These are phyloP conservation scores for Phlebiopsis flavidoalba DNA, from an alignment of 768 basidiomycete genomes.

Conservation along the genomic window DNA sequence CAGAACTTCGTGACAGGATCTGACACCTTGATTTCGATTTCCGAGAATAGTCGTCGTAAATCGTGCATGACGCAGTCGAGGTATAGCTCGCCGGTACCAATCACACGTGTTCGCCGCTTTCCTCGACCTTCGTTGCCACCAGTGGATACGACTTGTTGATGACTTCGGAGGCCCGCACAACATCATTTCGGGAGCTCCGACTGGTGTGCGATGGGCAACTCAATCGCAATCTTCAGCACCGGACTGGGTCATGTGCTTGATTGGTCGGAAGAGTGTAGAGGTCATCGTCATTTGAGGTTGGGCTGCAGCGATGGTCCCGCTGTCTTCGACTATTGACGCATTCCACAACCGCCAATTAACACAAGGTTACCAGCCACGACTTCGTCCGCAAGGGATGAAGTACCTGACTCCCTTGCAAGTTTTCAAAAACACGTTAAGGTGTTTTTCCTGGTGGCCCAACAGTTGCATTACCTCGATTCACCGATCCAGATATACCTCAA, in stretches of 20 bases:
- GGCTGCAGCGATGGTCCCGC: slow-evolving; percentile 79
- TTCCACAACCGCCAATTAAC: slow-evolving; percentile 90
- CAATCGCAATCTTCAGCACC: slow-evolving; percentile 96
- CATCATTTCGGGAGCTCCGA: slow-evolving; percentile 99
- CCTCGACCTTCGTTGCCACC: slow-evolving; percentile 92
- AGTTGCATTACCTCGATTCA: slow-evolving; percentile 73
- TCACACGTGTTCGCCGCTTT: slow-evolving; percentile 93
- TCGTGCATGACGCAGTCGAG: slow-evolving; percentile 98
- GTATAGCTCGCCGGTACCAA: slow-evolving; percentile 96
- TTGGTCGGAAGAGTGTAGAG: slow-evolving; percentile 92
- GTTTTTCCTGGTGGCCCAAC: not conserved
- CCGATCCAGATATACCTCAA: slow-evolving; percentile 90
- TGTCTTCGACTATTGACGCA: slow-evolving; percentile 89
- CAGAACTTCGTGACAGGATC: slow-evolving; percentile 98
- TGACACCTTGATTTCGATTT: slow-evolving; percentile 99
- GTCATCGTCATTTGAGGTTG: slow-evolving; percentile 77
- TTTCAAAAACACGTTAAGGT: slow-evolving; percentile 46
- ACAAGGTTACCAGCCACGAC: slow-evolving; percentile 91
- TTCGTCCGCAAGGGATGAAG: slow-evolving; percentile 82
- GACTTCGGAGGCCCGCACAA: slow-evolving; percentile 90
- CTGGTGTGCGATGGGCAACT: slow-evolving; percentile 94
- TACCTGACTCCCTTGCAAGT: slow-evolving; percentile 88
- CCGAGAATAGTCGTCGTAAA: slow-evolving; percentile 83
- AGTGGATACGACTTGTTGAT: slow-evolving; percentile 98
- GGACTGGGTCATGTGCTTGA: slow-evolving; percentile 97